Conservation (phyloP, 2,329 filamentous ascomycete genomes). For the Bipolaris bicolor region DNA sequence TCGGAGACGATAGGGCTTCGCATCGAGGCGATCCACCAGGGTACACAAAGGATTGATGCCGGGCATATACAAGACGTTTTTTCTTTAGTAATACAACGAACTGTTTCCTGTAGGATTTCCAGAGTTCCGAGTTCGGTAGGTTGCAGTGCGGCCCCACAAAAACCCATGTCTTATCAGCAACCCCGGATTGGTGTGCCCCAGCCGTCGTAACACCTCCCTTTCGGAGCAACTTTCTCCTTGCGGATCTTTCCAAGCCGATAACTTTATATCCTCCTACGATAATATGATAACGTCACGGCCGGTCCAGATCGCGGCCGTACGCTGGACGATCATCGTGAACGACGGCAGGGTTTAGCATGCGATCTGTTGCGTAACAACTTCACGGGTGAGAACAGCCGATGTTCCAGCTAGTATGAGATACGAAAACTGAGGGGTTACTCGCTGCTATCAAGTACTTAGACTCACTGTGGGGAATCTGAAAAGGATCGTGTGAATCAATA, state of each 20-base stretch:
- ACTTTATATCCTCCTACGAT: conserved; percentile 1
- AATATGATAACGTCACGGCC: conserved; percentile 7
- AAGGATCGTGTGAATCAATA: background rate
- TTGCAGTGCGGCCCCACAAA: conserved; percentile 4
- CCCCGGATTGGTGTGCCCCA: conserved; percentile 7
- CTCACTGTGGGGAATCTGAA: background rate
- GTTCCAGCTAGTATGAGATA: background rate
- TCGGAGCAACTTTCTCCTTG: conserved; percentile 3
- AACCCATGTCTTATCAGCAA: conserved; percentile 12
- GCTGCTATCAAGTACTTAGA: conserved; percentile 1
- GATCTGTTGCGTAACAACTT: conserved; percentile 2
- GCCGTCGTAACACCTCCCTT: background rate
- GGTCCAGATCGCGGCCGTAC: background rate
- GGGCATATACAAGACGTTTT: background rate
- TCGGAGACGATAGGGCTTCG: background rate
- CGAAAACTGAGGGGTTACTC: background rate
- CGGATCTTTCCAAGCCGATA: conserved; percentile 14
- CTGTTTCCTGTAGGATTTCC: background rate
- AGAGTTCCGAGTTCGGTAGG: conserved; percentile 5
- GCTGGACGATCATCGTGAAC: conserved; percentile 1
- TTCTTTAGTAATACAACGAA: background rate
- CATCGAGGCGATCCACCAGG: background rate
- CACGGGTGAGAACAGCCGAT: conserved; percentile 7
- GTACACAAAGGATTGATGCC: background rate
- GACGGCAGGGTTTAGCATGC: background rate